Evolutionary conservation across 106 monocot genomes (phyloP).

Genomic region (Gastrodia elata): DNA sequence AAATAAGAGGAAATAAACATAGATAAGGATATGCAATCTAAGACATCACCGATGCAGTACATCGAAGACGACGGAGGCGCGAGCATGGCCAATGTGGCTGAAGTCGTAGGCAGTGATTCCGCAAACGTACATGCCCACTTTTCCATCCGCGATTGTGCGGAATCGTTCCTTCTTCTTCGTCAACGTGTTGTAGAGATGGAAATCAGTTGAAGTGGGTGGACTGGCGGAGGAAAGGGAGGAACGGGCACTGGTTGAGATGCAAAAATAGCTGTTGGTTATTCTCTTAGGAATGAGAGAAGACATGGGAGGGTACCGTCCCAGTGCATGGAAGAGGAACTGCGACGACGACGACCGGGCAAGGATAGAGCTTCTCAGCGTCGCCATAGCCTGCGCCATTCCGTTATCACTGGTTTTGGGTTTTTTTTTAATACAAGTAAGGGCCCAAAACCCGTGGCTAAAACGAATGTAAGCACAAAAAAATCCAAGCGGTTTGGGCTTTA

Average conservation of each 20-base stretch:
- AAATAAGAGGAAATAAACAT: neutral
- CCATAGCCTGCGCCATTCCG: constrained; percentile 4
- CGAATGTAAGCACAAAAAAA: too few relatives aligned
- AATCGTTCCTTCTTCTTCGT: constrained; percentile 58
- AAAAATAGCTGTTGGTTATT: neutral
- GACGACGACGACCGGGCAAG: neutral
- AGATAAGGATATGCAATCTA: neutral
- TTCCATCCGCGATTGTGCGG: constrained; percentile 39
- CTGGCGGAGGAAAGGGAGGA: neutral
- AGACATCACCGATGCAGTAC: constrained; percentile 56
- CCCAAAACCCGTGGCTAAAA: too few relatives aligned
- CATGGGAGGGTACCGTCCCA: neutral
- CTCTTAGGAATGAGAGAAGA: neutral
- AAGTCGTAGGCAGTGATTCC: constrained; percentile 81
- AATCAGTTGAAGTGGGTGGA: constrained; percentile 8
- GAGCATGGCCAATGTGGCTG: constrained; percentile 88
- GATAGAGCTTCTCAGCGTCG: neutral
- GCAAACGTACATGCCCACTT: constrained; percentile 93
- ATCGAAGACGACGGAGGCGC: constrained; percentile 85
- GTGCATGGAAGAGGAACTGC: neutral
- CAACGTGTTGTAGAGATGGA: constrained; percentile 72
- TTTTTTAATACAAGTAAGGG: too few relatives aligned
- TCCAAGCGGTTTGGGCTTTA: too few relatives aligned
- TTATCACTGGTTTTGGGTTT: too few relatives aligned
- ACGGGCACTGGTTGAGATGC: neutral